These are phyloP conservation scores for Nigrospora osmanthi DNA, from an alignment of 2,329 filamentous ascomycete genomes.

Conservation along the genomic window DNA sequence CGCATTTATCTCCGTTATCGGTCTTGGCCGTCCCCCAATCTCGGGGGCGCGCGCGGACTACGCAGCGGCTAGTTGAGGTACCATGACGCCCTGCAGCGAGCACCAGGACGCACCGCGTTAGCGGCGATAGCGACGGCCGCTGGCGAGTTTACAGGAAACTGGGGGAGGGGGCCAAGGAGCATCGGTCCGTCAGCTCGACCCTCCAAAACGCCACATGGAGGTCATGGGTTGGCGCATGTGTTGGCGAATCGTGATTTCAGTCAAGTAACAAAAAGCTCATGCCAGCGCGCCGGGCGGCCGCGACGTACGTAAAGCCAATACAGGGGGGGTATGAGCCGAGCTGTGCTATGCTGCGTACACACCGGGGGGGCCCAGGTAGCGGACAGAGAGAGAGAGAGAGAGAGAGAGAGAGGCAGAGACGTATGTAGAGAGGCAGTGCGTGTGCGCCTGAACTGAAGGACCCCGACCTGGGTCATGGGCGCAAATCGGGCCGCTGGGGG, in stretches of 20 bases:
- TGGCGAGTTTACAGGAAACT: neutral
- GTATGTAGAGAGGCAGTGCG: neutral
- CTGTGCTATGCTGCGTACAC: neutral
- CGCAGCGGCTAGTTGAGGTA: too few relatives aligned
- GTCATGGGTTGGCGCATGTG: neutral
- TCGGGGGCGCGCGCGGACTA: too few relatives aligned
- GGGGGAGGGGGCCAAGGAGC: too few relatives aligned
- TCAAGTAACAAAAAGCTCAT: constrained; percentile 3
- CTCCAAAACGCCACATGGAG: neutral
- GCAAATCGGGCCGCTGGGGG: too few relatives aligned
- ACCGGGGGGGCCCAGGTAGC: too few relatives aligned
- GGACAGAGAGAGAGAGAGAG: too few relatives aligned
- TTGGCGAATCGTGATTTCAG: neutral
- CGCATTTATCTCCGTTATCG: constrained; percentile 6
- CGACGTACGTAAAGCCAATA: neutral
- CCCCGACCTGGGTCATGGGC: too few relatives aligned
- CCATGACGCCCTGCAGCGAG: too few relatives aligned
- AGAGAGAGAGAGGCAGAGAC: too few relatives aligned
- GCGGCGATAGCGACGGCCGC: neutral
- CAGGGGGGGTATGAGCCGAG: neutral
- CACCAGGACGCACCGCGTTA: neutral
- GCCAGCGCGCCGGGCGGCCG: neutral
- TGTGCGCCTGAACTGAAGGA: neutral
- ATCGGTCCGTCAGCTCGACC: too few relatives aligned
- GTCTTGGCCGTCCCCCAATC: neutral